Percentiles rank a stretch among this genome's conserved stretches.
phyloP scores from a whole-genome alignment of 176 grass and related monocot genomes.

The Cocos nucifera region DNA sequence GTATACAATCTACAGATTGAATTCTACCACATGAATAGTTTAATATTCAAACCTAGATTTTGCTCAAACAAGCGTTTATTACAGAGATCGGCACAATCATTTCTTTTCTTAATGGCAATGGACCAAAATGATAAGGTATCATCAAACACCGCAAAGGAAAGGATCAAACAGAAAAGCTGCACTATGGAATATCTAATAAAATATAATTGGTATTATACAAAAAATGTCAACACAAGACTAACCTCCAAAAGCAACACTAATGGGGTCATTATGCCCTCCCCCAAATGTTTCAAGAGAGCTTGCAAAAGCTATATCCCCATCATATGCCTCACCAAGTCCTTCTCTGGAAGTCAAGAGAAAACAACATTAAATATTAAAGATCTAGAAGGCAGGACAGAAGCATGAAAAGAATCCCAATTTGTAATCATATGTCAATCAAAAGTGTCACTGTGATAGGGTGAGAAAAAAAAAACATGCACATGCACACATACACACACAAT shows the following conservation, averaged over 20 bases:
- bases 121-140: no score
- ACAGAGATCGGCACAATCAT: no score
- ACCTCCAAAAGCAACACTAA: constrained; percentile 97
- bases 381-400: neutral
- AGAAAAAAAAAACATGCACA: no score
- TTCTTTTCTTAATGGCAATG: no score
- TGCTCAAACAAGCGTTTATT: no score
- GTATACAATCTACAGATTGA: no score
- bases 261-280: constrained; percentile 87
- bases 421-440: constrained; percentile 1
- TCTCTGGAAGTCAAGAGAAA: constrained; percentile 38
- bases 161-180: no score
- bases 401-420: neutral
- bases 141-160: no score
- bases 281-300: constrained; percentile 85
- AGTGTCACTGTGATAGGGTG: no score
- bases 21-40: no score
- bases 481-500: no score
- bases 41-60: no score
- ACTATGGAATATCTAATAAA: neutral
- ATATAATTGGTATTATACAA: neutral
- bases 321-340: constrained; percentile 84
- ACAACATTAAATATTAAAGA: neutral
- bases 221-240: constrained; percentile 22
- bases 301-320: constrained; percentile 91